These are phyloP conservation scores for Bonia amplexicaulis DNA, from an alignment of 176 grass and related monocot genomes.

Conservation along the genomic window DNA sequence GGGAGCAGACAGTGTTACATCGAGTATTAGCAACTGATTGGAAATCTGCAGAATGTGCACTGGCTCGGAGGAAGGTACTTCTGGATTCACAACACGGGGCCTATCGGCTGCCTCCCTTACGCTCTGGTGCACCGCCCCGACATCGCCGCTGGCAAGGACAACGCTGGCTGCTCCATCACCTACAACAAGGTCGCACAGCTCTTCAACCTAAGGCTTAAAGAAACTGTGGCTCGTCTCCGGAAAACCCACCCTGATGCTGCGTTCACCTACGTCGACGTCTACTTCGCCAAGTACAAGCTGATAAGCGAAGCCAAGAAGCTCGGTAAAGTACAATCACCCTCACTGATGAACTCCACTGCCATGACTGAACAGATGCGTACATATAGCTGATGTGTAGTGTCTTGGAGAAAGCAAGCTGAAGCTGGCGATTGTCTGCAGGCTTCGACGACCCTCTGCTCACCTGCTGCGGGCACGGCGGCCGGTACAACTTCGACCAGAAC, in stretches of 20 bases:
- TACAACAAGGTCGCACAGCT: constrained; percentile 78
- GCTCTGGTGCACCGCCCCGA: constrained; percentile 43
- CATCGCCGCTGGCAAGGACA: constrained; percentile 32
- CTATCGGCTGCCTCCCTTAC: constrained; percentile 87
- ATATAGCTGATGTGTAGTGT: not conserved
- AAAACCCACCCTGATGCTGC: constrained; percentile 40
- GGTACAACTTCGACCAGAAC: constrained; percentile 61
- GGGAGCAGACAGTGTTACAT: not conserved
- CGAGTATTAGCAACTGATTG: not conserved
- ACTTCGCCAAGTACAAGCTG: constrained; percentile 72
- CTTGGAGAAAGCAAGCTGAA: not conserved
- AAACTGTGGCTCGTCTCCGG: constrained; percentile 63
- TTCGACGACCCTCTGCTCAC: constrained; percentile 62
- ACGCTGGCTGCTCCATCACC: constrained; percentile 50
- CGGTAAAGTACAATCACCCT: constrained; percentile 28
- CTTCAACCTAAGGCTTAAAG: constrained; percentile 70
- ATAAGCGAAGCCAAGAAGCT: constrained; percentile 59
- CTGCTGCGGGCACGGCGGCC: constrained; percentile 78
- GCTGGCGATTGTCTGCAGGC: constrained; percentile 34
- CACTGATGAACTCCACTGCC: not conserved
- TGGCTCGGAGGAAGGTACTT: constrained; percentile 65
- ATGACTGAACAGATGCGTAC: too few species aligned
- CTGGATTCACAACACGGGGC: constrained; percentile 98
- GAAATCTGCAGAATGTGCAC: constrained; percentile 47
- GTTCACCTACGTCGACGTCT: constrained; percentile 90